Percentiles rank a stretch among this genome's conserved stretches.
phyloP scores from a whole-genome alignment of 78 protist species.

The Blattamonas nauphoetae region DNA sequence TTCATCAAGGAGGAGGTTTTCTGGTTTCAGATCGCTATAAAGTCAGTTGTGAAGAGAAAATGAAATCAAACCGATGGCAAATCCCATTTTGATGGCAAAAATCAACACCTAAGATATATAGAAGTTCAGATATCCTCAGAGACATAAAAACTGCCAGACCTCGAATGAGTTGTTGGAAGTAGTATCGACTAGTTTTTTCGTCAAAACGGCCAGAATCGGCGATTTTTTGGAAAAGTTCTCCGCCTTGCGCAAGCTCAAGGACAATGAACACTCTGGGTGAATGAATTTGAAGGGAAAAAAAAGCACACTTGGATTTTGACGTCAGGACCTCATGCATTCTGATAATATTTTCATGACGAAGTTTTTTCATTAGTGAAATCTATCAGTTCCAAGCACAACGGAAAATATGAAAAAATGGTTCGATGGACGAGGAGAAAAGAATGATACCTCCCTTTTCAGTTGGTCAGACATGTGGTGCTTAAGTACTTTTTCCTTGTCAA shows the following conservation, averaged over 20 bases:
- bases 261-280: not conserved
- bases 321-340: slow-evolving; percentile 35
- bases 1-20: slow-evolving; percentile 48
- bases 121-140: no score
- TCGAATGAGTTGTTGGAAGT: not conserved
- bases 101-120: no score
- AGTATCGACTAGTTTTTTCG: not conserved
- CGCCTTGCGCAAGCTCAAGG: not conserved
- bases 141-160: no score
- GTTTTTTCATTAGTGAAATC: slow-evolving; percentile 17
- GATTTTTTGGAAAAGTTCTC: slow-evolving; percentile 9
- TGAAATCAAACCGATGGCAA: not conserved
- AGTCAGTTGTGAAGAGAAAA: not conserved
- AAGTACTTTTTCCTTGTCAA: slow-evolving; percentile 21
- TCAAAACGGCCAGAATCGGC: not conserved
- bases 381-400: not conserved
- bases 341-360: slow-evolving; percentile 30
- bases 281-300: not conserved
- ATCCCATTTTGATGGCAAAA: not conserved
- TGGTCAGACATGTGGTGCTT: slow-evolving; percentile 29
- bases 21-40: slow-evolving; percentile 93
- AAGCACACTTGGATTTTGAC: not conserved
- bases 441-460: slow-evolving; percentile 28
- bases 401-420: no score
- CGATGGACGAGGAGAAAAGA: slow-evolving; percentile 6